These are phyloP conservation scores for Xylogone sp. DNA, from an alignment of 2,329 filamentous ascomycete genomes.

Conservation along the genomic window DNA sequence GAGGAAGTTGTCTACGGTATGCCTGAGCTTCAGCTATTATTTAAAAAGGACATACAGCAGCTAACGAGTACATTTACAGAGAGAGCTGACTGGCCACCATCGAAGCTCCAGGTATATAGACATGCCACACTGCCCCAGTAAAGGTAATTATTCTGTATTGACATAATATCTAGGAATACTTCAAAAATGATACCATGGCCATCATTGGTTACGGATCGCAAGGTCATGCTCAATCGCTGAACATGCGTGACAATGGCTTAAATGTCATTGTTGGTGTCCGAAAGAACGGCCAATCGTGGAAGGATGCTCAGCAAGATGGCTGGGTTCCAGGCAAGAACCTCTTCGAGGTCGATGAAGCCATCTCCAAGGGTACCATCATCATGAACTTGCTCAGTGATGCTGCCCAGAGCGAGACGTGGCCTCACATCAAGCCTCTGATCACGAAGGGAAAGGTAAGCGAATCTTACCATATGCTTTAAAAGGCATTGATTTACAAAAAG, in stretches of 20 bases:
- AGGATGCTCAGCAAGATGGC: conserved; percentile 94
- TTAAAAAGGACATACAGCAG: conserved; percentile 4
- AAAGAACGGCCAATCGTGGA: conserved; percentile 98
- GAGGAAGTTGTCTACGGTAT: conserved; percentile 93
- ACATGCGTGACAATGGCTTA: conserved; percentile 98
- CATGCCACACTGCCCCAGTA: conserved; percentile 12
- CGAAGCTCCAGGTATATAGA: conserved; percentile 87
- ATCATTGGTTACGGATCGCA: conserved; percentile 98
- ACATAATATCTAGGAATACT: conserved; percentile 72
- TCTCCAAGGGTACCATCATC: conserved; percentile 87
- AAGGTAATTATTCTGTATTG: conserved; percentile 7
- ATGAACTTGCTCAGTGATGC: conserved; percentile 99
- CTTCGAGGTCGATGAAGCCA: conserved; percentile 97
- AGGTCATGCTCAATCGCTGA: conserved; percentile 98
- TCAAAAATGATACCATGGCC: conserved; percentile 99
- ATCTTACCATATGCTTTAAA: conserved; percentile 1
- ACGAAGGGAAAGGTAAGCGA: conserved; percentile 90
- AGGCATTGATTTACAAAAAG: not conserved
- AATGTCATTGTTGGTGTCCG: conserved; percentile 99
- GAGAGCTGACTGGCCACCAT: conserved; percentile 96
- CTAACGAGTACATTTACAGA: conserved; percentile 52
- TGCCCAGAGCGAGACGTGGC: conserved; percentile 98
- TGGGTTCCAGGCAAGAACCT: conserved; percentile 99
- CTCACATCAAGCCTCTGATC: conserved; percentile 94
- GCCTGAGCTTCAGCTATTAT: conserved; percentile 22